Conservation (phyloP, 1,284 basidiomycete species). For the Inonotus obliquus region DNA sequence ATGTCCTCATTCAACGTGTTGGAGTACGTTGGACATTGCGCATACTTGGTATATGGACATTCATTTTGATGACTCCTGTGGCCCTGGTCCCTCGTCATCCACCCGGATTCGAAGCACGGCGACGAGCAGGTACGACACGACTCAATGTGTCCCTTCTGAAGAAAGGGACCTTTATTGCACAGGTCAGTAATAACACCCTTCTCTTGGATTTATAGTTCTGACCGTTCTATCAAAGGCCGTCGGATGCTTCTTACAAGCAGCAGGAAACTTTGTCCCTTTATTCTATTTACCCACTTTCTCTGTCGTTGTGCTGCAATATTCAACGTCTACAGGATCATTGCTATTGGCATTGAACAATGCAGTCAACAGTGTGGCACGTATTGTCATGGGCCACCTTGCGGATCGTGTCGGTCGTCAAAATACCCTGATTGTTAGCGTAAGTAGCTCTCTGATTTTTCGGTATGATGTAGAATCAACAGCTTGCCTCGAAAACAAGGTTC, state of each 20-base stretch:
- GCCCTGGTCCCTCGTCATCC: constrained; percentile 32
- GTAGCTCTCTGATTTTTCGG: not conserved
- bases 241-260: constrained; percentile 40
- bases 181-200: constrained; percentile 27
- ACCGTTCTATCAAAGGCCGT: constrained; percentile 29
- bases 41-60: constrained; percentile 38
- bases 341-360: constrained; percentile 40
- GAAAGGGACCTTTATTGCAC: constrained; percentile 39
- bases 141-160: constrained; percentile 35
- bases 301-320: constrained; percentile 35
- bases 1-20: constrained; percentile 32
- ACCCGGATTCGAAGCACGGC: constrained; percentile 22
- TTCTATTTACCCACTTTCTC: constrained; percentile 43
- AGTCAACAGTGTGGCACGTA: constrained; percentile 39
- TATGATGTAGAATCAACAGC: not conserved
- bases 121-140: constrained; percentile 22
- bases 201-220: not conserved
- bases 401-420: constrained; percentile 42
- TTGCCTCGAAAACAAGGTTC: constrained; percentile 26
- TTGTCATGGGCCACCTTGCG: constrained; percentile 39
- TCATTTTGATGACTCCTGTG: constrained; percentile 35
- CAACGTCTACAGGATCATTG: constrained; percentile 34
- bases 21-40: constrained; percentile 36
- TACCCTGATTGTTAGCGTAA: constrained; percentile 38
- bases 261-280: constrained; percentile 40